Base-by-base conservation (phyloP, 2,329 filamentous ascomycete species). In the Xylariaceae sp. region DNA sequence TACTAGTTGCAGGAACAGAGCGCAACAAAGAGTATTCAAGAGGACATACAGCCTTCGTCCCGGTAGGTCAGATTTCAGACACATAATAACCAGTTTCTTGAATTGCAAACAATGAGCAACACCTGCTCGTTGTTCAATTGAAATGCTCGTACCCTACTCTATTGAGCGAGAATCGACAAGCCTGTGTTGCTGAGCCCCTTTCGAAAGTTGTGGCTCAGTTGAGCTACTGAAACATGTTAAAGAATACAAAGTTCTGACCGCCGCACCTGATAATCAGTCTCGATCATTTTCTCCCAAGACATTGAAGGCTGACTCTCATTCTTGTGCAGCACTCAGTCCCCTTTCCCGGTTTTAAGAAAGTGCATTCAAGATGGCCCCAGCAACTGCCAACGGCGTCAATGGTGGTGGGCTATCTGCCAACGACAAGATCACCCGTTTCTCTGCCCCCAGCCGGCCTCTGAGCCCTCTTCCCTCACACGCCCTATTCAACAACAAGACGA, bases 401-500 rank as follows among this genome's bases (percentile, higher is more conserved):
- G 43, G 79, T 68, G 79, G 79, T 71, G 76, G 75, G 65, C 74
- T 83, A 65, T 92, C 90, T 75, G 93, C 91, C 78, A 97, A 99
- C 84, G 95, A 99, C 84, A 98, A 98, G 83, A 98, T 99, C 81
- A 89, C 90, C 78, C 92, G 95, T 70, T 99, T 99, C 79, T 86
- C 88, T 70, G 92, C 94, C 72, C 92, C 95, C 69, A 96, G 92
- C 82, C 87, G 95, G 73, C 91, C 92, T 65, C 79, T 96, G 81
- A 96, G 90, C 84, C 95, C 95, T 69, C 87, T 89, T 63, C 88
- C 91, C 67, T 84, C 87, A 73, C 91, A 97, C 79, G 90, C 91
- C 62, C 91, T 99, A 74, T 99, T 98, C 88, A 95, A 95, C 85
- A 88, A 93, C 81, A 99, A 98, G 91, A 98, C 95, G 76, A 86